phyloP scores from a whole-genome alignment of 1,284 basidiomycete genomes.

The Cryptococcus floricola region DNA sequence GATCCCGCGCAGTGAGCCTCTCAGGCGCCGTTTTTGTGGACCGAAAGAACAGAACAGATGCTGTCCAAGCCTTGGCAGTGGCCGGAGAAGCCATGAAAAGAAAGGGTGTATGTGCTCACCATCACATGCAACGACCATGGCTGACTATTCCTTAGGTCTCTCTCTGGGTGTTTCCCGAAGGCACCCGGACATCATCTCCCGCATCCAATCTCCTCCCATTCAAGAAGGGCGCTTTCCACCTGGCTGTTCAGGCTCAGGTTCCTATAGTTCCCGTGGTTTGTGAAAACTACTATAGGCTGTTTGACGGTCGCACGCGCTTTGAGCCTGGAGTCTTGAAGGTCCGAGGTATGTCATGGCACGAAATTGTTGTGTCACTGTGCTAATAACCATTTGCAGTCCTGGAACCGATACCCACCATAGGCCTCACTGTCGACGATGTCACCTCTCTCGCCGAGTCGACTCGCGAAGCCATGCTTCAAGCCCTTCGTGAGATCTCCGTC shows the following conservation, averaged over 20 bases:
- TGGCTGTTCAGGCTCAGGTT: constrained; percentile 76
- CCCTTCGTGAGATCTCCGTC: constrained; percentile 44
- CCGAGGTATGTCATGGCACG: constrained; percentile 67
- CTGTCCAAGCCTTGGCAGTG: constrained; percentile 69
- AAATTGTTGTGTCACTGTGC: constrained; percentile 38
- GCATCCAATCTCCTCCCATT: constrained; percentile 72
- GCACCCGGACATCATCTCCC: constrained; percentile 73
- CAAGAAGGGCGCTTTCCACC: constrained; percentile 98
- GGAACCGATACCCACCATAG: constrained; percentile 53
- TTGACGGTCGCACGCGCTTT: constrained; percentile 69
- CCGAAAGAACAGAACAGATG: constrained; percentile 70
- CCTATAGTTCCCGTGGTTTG: constrained; percentile 88
- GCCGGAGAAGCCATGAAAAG: constrained; percentile 80
- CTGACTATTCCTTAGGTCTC: constrained; percentile 55
- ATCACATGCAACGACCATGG: not conserved
- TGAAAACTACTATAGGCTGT: constrained; percentile 89
- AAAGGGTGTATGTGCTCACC: constrained; percentile 46
- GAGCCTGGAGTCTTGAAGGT: constrained; percentile 73
- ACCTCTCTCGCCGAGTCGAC: constrained; percentile 49
- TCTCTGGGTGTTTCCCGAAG: constrained; percentile 89
- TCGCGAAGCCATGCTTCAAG: constrained; percentile 48
- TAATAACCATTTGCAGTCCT: constrained; percentile 56
- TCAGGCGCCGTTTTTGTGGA: constrained; percentile 94
- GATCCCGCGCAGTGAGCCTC: constrained; percentile 59
- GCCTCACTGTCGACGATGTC: constrained; percentile 52